phyloP scores from a whole-genome alignment of 192 early-diverging fungal species.

The Entomortierella parvispora region DNA sequence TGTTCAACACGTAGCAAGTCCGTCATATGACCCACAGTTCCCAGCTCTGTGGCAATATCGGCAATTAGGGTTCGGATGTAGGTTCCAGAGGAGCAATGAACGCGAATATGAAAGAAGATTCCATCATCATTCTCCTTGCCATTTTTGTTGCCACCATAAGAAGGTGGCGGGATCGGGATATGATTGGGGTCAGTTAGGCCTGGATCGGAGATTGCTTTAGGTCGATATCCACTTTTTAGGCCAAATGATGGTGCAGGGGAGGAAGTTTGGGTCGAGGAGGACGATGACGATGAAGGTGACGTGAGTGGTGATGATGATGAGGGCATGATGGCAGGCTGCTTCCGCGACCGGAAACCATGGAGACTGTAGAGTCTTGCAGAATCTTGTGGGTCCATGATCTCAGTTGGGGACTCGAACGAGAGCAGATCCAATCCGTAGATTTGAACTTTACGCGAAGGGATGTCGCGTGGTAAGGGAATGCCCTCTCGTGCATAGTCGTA shows the following conservation, averaged over 20 bases:
- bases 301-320: too few relatives aligned
- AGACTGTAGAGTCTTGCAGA: too few relatives aligned
- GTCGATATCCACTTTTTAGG: background rate
- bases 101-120: constrained; percentile 63
- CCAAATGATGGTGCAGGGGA: too few relatives aligned
- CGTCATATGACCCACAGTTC: constrained; percentile 69
- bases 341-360: background rate
- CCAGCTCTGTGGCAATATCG: constrained; percentile 67
- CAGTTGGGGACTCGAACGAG: constrained; percentile 19
- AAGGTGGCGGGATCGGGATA: constrained; percentile 34
- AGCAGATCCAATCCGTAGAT: constrained; percentile 54
- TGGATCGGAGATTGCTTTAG: constrained; percentile 9
- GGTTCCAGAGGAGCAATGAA: constrained; percentile 74
- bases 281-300: constrained; percentile 1
- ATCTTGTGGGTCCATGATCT: too few relatives aligned
- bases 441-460: constrained; percentile 49
- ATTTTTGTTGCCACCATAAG: too few relatives aligned
- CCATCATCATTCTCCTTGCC: too few relatives aligned
- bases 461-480: constrained; percentile 50
- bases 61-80: constrained; percentile 80
- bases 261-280: background rate
- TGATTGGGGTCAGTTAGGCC: constrained; percentile 1
- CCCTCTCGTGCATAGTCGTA: constrained; percentile 78
- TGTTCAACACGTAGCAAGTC: constrained; percentile 69
- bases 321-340: too few relatives aligned